phyloP scores from a whole-genome alignment of 768 basidiomycete species.

The Hericium erinaceus region DNA sequence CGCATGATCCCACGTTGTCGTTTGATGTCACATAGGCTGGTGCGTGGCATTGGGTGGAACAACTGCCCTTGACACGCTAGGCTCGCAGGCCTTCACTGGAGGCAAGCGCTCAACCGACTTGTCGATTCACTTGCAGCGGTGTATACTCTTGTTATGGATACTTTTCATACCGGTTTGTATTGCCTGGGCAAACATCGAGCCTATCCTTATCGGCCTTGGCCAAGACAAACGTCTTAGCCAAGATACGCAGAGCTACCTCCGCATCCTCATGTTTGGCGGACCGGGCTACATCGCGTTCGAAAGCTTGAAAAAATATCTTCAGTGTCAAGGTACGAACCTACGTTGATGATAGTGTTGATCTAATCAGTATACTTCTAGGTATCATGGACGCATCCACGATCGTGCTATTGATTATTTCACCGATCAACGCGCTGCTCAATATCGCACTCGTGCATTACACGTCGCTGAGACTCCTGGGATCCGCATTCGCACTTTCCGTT shows the following conservation, averaged over 20 bases:
- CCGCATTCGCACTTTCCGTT: slow-evolving; percentile 55
- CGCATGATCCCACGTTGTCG: slow-evolving; percentile 38
- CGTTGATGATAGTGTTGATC: not conserved
- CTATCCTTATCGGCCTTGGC: slow-evolving; percentile 52
- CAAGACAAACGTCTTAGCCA: slow-evolving; percentile 47
- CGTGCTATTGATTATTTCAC: slow-evolving; percentile 52
- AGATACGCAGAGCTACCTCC: slow-evolving; percentile 57
- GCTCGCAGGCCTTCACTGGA: slow-evolving; percentile 70
- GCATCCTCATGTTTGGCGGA: slow-evolving; percentile 52
- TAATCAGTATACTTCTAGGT: slow-evolving; percentile 29
- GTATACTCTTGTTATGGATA: slow-evolving; percentile 52
- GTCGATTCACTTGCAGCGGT: slow-evolving; percentile 64
- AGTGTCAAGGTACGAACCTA: slow-evolving; percentile 54
- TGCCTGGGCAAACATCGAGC: slow-evolving; percentile 57
- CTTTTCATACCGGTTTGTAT: slow-evolving; percentile 54
- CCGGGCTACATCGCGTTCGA: slow-evolving; percentile 74
- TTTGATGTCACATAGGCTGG: slow-evolving; percentile 44
- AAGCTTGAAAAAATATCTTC: slow-evolving; percentile 70
- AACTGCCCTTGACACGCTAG: slow-evolving; percentile 68
- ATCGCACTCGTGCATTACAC: slow-evolving; percentile 57
- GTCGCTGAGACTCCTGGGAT: slow-evolving; percentile 52
- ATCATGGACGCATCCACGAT: slow-evolving; percentile 68
- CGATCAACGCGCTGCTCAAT: slow-evolving; percentile 56
- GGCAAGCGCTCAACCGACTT: slow-evolving; percentile 50
- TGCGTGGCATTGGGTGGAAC: slow-evolving; percentile 72